Percentiles rank a stretch among this genome's conserved stretches.
These are phyloP conservation scores for Middelhovenomyces tepae DNA, from an alignment of 805 yeast species.

Conservation along the genomic window DNA sequence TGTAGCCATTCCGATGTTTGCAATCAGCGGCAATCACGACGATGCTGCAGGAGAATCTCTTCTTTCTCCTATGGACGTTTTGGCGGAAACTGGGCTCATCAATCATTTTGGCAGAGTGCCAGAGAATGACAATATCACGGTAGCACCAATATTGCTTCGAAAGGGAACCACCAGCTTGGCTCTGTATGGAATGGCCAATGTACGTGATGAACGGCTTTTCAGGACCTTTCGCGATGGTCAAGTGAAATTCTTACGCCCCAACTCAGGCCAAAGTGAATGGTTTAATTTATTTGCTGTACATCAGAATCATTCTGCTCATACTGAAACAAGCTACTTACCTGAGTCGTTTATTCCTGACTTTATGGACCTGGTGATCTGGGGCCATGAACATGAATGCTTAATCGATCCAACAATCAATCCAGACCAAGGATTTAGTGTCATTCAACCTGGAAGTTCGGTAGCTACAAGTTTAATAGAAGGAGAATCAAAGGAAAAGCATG, in stretches of 20 bases:
- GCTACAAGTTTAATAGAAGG: conserved; percentile 86
- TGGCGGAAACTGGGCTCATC: conserved; percentile 71
- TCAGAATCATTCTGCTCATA: conserved; percentile 75
- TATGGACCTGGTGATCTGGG: conserved; percentile 84
- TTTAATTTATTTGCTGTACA: conserved; percentile 81
- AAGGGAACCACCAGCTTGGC: conserved; percentile 81
- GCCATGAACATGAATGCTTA: conserved; percentile 94
- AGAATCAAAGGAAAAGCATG: conserved; percentile 63
- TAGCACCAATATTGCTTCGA: conserved; percentile 69
- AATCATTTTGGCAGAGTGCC: conserved; percentile 84
- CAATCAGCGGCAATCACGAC: conserved; percentile 93
- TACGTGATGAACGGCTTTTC: conserved; percentile 80
- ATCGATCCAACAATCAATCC: conserved; percentile 52
- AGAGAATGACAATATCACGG: conserved; percentile 63
- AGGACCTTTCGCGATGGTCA: conserved; percentile 73
- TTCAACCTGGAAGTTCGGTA: conserved; percentile 91
- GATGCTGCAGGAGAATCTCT: conserved; percentile 74
- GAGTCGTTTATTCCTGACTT: conserved; percentile 76
- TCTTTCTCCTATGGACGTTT: conserved; percentile 76
- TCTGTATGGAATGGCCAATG: conserved; percentile 78
- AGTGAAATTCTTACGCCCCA: conserved; percentile 72
- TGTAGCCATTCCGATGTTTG: conserved; percentile 82
- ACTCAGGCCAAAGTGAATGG: conserved; percentile 52
- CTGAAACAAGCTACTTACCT: conserved; percentile 75
- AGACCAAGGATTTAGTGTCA: conserved; percentile 58